Evolutionary conservation across 2,329 filamentous ascomycete species (phyloP), one percentile per base, ranked within the genome.

Genomic region (Biscogniauxia mediterranea): DNA sequence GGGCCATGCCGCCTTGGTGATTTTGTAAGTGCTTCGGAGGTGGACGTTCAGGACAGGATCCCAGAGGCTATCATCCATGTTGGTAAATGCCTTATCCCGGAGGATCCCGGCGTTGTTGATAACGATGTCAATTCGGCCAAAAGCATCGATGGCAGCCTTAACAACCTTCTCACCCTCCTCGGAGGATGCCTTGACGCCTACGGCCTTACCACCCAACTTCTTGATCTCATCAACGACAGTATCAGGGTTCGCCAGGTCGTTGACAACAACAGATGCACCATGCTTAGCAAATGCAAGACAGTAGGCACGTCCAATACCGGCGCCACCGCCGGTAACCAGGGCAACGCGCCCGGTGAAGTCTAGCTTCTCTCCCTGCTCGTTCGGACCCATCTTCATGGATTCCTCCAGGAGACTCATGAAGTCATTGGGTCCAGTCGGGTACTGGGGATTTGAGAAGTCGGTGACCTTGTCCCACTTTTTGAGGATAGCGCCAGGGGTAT

Each of bases 91-190:
- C 87, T 97, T 98, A 83, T 99, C 95, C 55, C 95, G 89, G 58
- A 99, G 87, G 70, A 99, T 99, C 73, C 95, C 95, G 57, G 95
- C 95, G 74, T 99, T 99, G 87, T 99, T 99, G 82, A 99, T 85
- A 66, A 99, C 79, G 65, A 99, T 93, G 74, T 99, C 95, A 70
- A 99, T 85, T 70, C 95, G 91, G 70, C 95, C 95, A 75, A 91
- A 98, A 50, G 90, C 88, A 74, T 98, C 94, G 71, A 99, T 96
- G 59, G 94, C 94, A 61, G 86, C 89, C 85, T 97, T 96, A 71
- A 99, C 89, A 54, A 98, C 92, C 49, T 84, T 84, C 59, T 97
- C 93, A 54, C 95, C 95, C 63, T 99, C 92, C 76, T 97, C 92
- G 62, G 93, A 93, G 55, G 91, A 96, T 61, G 92, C 92, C 82